Percentiles rank a stretch among this genome's conserved stretches.
phyloP scores from a whole-genome alignment of 1,139 yeast genomes.

The Debaryomycetaceae sp. region DNA sequence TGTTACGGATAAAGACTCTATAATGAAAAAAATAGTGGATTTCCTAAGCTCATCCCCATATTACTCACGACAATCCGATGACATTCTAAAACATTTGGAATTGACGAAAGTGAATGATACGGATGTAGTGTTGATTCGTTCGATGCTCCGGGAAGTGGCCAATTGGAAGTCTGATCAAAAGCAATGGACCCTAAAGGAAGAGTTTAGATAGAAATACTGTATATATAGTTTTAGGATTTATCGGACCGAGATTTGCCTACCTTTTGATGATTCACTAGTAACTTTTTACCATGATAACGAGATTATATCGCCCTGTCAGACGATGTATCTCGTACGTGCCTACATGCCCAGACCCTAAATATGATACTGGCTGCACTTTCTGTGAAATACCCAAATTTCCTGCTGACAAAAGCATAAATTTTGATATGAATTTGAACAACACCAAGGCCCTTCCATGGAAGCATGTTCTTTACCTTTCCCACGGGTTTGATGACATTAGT shows the following conservation, averaged over 20 bases:
- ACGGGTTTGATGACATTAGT: conserved; percentile 23
- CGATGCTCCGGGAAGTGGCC: conserved; percentile 68
- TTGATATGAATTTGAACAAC: conserved; percentile 33
- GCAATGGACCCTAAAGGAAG: conserved; percentile 67
- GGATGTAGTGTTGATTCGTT: conserved; percentile 62
- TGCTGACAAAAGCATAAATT: conserved; percentile 38
- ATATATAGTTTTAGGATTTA: not conserved
- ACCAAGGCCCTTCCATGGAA: conserved; percentile 54
- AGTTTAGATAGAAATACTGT: conserved; percentile 24
- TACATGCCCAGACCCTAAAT: conserved; percentile 48
- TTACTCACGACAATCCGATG: conserved; percentile 53
- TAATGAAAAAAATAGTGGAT: conserved; percentile 31
- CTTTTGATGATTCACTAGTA: too few relatives aligned
- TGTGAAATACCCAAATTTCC: conserved; percentile 50
- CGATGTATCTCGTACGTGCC: conserved; percentile 5
- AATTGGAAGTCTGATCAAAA: conserved; percentile 55
- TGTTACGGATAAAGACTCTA: conserved; percentile 23
- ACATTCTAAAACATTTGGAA: conserved; percentile 51
- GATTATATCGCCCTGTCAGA: not conserved
- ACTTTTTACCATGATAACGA: too few relatives aligned
- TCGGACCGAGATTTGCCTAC: not conserved
- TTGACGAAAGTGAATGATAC: conserved; percentile 47
- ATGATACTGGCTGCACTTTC: conserved; percentile 62
- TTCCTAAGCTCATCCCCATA: conserved; percentile 33
- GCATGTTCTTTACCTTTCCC: conserved; percentile 53